These are phyloP conservation scores for Brassica hybrid DNA, from an alignment of 441 rosid genomes.

Conservation along the genomic window DNA sequence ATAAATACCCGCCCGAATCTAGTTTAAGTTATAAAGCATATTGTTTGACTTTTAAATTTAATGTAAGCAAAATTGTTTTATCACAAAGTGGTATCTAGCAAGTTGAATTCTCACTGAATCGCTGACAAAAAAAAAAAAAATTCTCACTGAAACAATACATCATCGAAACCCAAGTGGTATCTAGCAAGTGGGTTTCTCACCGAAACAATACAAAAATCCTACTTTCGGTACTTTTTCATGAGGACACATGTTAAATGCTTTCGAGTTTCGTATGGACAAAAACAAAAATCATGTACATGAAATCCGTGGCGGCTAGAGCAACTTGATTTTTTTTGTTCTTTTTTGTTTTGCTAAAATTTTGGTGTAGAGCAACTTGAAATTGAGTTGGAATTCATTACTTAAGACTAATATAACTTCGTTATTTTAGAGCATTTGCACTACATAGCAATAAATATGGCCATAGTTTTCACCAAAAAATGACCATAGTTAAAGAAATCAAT, in stretches of 20 bases:
- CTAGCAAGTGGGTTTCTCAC: not conserved
- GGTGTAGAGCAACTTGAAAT: not conserved
- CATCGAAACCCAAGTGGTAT: not conserved
- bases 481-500: not conserved
- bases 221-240: conserved; percentile 7
- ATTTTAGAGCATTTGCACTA: not conserved
- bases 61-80: not conserved
- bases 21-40: not conserved
- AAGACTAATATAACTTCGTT: not conserved
- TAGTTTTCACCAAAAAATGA: no score
- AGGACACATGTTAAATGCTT: conserved; percentile 7
- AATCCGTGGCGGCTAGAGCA: not conserved
- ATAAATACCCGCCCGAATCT: no score
- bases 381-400: conserved; percentile 4
- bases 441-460: not conserved
- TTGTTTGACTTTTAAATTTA: not conserved
- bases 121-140: not conserved
- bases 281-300: not conserved
- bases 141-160: not conserved
- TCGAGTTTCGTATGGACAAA: conserved; percentile 10
- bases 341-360: no score
- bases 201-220: not conserved
- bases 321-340: not conserved
- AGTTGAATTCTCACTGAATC: conserved; percentile 27
- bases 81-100: conserved; percentile 13